Conservation (phyloP, 345 rosid species). For the Eucalyptus polyanthemos region DNA sequence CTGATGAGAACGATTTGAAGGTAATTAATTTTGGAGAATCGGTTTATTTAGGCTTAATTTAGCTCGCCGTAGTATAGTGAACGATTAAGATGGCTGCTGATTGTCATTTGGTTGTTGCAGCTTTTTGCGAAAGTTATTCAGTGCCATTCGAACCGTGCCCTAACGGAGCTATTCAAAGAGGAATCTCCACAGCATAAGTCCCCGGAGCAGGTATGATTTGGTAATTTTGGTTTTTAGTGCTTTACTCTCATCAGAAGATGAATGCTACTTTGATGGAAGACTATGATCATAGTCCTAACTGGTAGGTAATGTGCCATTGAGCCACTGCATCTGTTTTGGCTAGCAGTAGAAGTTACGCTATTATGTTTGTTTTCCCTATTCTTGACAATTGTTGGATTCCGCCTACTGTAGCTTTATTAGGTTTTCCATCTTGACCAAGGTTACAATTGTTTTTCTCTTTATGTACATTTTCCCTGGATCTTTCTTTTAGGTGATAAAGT, state of each 20-base stretch:
- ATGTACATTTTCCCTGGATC: neutral
- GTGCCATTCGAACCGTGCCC: constrained; percentile 23
- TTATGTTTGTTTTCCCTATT: neutral
- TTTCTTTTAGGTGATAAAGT: neutral
- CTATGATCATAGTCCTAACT: neutral
- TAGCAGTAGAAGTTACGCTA: neutral
- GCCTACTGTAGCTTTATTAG: neutral
- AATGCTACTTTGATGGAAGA: neutral
- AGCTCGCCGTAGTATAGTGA: neutral
- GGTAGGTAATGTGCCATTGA: neutral
- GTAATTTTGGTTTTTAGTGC: neutral
- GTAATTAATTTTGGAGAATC: constrained; percentile 6
- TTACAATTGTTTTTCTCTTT: neutral
- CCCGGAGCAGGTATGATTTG: constrained; percentile 45
- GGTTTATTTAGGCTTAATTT: neutral
- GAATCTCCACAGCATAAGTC: constrained; percentile 29
- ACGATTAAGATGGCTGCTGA: neutral
- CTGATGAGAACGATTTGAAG: constrained; percentile 29
- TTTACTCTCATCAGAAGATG: neutral
- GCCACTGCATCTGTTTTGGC: neutral
- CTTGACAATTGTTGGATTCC: neutral
- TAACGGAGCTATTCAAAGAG: constrained; percentile 18
- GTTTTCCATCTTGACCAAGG: neutral
- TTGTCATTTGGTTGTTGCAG: neutral
- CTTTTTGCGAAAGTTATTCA: constrained; percentile 22